Conservation (phyloP, 2,329 filamentous ascomycete genomes). For the Monilinia aucupariae region DNA sequence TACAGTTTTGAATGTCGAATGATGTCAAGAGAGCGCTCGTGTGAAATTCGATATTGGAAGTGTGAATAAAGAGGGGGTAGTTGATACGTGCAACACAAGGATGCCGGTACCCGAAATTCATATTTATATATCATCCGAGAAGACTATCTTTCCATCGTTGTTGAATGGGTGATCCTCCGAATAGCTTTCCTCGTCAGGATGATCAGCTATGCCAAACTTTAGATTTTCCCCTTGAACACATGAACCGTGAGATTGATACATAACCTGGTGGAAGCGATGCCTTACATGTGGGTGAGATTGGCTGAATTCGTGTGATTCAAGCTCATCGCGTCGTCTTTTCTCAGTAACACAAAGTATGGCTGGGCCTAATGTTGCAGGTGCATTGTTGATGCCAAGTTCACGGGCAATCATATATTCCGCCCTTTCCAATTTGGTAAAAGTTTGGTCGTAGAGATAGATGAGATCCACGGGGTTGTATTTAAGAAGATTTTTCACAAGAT, state of each 20-base stretch:
- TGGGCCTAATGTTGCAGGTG: conserved; percentile 27
- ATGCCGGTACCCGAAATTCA: too few relatives aligned
- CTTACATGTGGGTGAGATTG: not conserved
- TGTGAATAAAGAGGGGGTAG: not conserved
- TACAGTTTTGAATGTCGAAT: not conserved
- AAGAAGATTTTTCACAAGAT: conserved; percentile 28
- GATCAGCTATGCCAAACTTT: conserved; percentile 12
- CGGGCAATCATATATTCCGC: conserved; percentile 27
- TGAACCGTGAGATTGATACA: not conserved
- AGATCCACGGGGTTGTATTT: conserved; percentile 30
- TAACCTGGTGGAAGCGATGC: not conserved
- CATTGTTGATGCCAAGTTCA: conserved; percentile 26
- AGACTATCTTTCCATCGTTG: not conserved
- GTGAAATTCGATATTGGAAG: not conserved
- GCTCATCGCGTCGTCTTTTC: not conserved
- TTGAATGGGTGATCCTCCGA: conserved; percentile 11
- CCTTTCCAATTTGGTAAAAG: conserved; percentile 30
- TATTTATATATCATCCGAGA: not conserved
- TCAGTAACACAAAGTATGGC: conserved; percentile 1
- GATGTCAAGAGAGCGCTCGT: not conserved
- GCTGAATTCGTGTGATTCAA: not conserved
- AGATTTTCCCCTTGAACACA: conserved; percentile 8
- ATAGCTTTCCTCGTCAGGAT: conserved; percentile 3
- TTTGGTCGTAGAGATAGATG: conserved; percentile 31
- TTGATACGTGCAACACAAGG: not conserved